Evolutionary conservation across 2,329 filamentous ascomycete species (phyloP).

Genomic region (Xylaria sp.): DNA sequence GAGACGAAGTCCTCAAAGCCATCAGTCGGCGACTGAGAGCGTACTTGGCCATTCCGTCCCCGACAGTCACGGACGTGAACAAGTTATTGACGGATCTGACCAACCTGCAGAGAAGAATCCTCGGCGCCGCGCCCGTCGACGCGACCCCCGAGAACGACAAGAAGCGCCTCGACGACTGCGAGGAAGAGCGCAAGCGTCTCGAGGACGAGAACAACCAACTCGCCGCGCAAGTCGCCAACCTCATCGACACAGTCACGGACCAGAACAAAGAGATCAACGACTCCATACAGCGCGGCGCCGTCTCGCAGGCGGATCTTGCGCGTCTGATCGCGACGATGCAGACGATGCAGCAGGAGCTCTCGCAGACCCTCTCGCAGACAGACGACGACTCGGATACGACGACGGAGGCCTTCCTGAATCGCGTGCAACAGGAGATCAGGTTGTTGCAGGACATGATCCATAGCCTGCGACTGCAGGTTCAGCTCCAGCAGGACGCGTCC

Average conservation of each 20-base stretch:
- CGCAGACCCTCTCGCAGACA: background rate
- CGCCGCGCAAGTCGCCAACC: background rate
- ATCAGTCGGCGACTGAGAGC: background rate
- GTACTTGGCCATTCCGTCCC: background rate
- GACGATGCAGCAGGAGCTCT: background rate
- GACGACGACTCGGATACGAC: background rate
- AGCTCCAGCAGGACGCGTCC: background rate
- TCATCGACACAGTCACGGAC: background rate
- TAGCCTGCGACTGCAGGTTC: background rate
- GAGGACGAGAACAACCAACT: background rate
- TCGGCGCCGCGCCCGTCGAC: background rate
- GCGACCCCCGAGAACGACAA: background rate
- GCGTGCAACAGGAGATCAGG: background rate
- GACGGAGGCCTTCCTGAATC: background rate
- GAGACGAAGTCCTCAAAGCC: background rate
- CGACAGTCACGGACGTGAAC: background rate
- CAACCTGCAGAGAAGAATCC: background rate
- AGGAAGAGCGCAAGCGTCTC: background rate
- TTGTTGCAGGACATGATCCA: background rate
- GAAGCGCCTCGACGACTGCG: background rate
- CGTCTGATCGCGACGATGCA: background rate
- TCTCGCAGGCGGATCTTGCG: slow-evolving; percentile 1
- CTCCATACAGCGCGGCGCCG: slow-evolving; percentile 1
- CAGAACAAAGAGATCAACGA: background rate
- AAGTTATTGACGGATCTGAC: background rate